phyloP scores from a whole-genome alignment of 1,284 basidiomycete genomes.

The Ceratobasidium sp. region DNA sequence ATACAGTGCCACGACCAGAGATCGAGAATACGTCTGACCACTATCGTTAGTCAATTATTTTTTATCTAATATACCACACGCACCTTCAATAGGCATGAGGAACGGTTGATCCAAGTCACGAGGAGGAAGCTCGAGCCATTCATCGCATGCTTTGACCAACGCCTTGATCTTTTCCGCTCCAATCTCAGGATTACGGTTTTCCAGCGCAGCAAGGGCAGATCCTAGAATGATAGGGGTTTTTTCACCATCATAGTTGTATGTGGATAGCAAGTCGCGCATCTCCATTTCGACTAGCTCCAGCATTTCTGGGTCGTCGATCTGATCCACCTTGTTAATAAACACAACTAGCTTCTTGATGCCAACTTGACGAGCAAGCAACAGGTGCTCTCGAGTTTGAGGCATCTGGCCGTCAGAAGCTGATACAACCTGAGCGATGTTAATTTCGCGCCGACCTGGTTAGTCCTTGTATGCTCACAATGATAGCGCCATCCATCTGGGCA shows the following conservation, averaged over 20 bases:
- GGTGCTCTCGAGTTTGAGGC: slow-evolving; percentile 99
- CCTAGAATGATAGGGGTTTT: slow-evolving; percentile 97
- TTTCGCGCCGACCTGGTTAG: not conserved
- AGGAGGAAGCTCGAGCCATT: slow-evolving; percentile 93
- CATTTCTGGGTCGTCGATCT: slow-evolving; percentile 97
- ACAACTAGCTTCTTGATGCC: slow-evolving; percentile 98
- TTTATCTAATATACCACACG: not conserved
- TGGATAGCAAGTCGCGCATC: slow-evolving; percentile 95
- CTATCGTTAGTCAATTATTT: not conserved
- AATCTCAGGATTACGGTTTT: slow-evolving; percentile 80
- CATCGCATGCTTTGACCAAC: slow-evolving; percentile 88
- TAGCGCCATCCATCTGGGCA: slow-evolving; percentile 98
- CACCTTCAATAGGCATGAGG: slow-evolving; percentile 92
- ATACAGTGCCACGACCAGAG: slow-evolving; percentile 97
- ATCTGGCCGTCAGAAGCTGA: slow-evolving; percentile 99
- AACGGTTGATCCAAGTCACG: slow-evolving; percentile 99
- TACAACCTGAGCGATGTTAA: slow-evolving; percentile 62
- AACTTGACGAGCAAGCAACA: slow-evolving; percentile 96
- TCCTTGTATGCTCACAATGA: slow-evolving; percentile 64
- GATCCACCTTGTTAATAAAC: slow-evolving; percentile 99
- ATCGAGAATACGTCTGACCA: slow-evolving; percentile 92
- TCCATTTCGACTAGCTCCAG: slow-evolving; percentile 99
- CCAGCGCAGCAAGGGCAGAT: slow-evolving; percentile 93
- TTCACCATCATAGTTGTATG: slow-evolving; percentile 96
- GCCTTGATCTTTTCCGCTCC: slow-evolving; percentile 85